Conservation (phyloP, 2,329 filamentous ascomycete species). For the Exophiala spinifera region DNA sequence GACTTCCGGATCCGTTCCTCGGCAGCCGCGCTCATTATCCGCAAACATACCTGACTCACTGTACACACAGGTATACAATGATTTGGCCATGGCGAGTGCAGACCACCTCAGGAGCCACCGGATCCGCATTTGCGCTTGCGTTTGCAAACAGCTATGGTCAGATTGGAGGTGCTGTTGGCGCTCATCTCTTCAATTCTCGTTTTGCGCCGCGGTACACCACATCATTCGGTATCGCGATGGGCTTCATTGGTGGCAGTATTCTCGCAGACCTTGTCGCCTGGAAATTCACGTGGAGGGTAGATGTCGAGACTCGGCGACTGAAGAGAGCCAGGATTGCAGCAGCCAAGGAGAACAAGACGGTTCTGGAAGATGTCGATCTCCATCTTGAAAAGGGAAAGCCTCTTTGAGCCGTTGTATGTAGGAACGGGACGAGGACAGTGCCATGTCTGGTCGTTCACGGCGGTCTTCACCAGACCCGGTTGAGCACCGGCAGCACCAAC, state of each 20-base stretch:
- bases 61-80: constrained; percentile 34
- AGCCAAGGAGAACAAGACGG: constrained; percentile 40
- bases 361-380: constrained; percentile 43
- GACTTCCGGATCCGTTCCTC: too few species aligned
- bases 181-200: constrained; percentile 46
- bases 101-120: constrained; percentile 47
- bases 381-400: too few species aligned
- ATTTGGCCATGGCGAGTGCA: constrained; percentile 56
- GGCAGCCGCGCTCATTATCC: too few species aligned
- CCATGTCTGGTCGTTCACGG: too few species aligned
- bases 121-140: constrained; percentile 50
- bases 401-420: too few species aligned
- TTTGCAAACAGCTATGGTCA: constrained; percentile 52
- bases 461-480: too few species aligned
- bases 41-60: too few species aligned
- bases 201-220: constrained; percentile 47
- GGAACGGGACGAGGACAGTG: too few species aligned
- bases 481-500: too few species aligned
- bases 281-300: constrained; percentile 42
- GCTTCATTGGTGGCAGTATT: constrained; percentile 44
- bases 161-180: constrained; percentile 48
- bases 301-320: constrained; percentile 45
- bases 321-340: constrained; percentile 45
- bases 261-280: constrained; percentile 44
- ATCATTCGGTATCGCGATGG: constrained; percentile 47